These are phyloP conservation scores for Pseudopyrenochaeta lycopersici DNA, from an alignment of 2,329 filamentous ascomycete species.

Conservation along the genomic window DNA sequence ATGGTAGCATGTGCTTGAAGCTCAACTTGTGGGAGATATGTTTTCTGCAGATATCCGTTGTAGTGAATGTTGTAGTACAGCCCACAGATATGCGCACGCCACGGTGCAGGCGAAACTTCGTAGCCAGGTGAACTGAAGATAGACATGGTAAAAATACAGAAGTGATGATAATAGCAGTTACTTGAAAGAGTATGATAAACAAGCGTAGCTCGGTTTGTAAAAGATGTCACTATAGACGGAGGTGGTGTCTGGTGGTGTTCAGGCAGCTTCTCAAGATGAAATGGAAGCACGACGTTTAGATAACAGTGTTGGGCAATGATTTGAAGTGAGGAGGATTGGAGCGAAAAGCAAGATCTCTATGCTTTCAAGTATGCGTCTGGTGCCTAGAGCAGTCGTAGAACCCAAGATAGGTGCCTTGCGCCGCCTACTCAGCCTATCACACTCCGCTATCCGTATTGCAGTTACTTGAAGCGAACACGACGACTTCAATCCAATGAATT, in stretches of 20 bases:
- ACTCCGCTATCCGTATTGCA: not conserved
- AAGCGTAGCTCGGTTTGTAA: too few species aligned
- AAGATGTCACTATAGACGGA: too few species aligned
- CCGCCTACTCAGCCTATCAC: slow-evolving; percentile 13
- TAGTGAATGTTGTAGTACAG: slow-evolving; percentile 36
- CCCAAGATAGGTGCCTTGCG: slow-evolving; percentile 15
- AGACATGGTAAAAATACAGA: not conserved
- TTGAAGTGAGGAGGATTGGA: not conserved
- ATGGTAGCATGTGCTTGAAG: slow-evolving; percentile 69
- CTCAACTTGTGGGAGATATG: slow-evolving; percentile 66
- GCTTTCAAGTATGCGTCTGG: slow-evolving; percentile 6
- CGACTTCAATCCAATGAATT: slow-evolving; percentile 8
- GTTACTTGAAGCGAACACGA: slow-evolving; percentile 2
- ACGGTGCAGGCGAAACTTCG: not conserved
- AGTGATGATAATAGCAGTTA: not conserved
- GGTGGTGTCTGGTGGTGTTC: not conserved
- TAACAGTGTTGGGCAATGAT: not conserved
- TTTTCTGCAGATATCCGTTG: slow-evolving; percentile 14
- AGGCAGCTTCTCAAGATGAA: not conserved
- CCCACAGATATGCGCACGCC: slow-evolving; percentile 31
- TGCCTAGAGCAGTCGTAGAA: slow-evolving; percentile 15
- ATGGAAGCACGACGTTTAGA: not conserved
- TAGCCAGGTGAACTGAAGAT: not conserved
- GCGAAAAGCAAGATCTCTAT: not conserved
- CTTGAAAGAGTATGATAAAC: too few species aligned